Conservation (phyloP, 495 filamentous ascomycete genomes). For the Chaetomium tenue region DNA sequence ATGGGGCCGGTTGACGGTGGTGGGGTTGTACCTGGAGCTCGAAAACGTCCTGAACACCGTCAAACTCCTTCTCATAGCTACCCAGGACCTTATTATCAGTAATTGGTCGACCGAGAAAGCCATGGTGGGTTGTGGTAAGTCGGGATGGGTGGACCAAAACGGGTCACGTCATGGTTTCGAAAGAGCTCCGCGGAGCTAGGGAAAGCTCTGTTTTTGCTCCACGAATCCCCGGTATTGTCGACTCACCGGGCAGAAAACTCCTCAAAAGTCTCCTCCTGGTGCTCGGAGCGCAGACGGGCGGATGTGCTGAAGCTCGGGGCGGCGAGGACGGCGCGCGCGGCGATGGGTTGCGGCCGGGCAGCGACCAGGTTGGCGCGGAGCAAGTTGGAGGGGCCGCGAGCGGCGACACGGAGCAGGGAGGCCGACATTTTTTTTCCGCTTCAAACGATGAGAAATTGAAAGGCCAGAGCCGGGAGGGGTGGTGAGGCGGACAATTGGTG, state of each 20-base stretch:
- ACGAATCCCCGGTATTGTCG: background rate
- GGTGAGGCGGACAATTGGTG: constrained; percentile 28
- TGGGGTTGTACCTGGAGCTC: constrained; percentile 84
- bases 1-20: background rate
- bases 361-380: constrained; percentile 60
- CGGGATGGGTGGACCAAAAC: constrained; percentile 17
- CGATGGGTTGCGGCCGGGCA: constrained; percentile 53
- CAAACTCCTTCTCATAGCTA: constrained; percentile 99
- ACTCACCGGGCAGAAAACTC: constrained; percentile 97
- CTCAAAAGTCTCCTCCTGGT: constrained; percentile 93
- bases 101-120: constrained; percentile 24
- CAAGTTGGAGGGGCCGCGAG: constrained; percentile 65
- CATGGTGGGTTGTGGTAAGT: constrained; percentile 17
- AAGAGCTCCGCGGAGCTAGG: constrained; percentile 28
- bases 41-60: constrained; percentile 95
- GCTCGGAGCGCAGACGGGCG: constrained; percentile 53
- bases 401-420: constrained; percentile 67
- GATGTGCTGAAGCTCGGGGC: constrained; percentile 65
- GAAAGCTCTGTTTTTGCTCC: constrained; percentile 27
- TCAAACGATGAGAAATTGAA: constrained; percentile 13
- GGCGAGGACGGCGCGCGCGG: constrained; percentile 41
- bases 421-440: constrained; percentile 59
- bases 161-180: constrained; percentile 31
- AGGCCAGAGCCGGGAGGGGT: constrained; percentile 25
- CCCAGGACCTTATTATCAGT: constrained; percentile 33